A percentile compares a stretch with the other conserved stretches of the same genome.
Evolutionary conservation across 1,139 yeast species (phyloP).

Genomic region (Sugiyamaella sp.): DNA sequence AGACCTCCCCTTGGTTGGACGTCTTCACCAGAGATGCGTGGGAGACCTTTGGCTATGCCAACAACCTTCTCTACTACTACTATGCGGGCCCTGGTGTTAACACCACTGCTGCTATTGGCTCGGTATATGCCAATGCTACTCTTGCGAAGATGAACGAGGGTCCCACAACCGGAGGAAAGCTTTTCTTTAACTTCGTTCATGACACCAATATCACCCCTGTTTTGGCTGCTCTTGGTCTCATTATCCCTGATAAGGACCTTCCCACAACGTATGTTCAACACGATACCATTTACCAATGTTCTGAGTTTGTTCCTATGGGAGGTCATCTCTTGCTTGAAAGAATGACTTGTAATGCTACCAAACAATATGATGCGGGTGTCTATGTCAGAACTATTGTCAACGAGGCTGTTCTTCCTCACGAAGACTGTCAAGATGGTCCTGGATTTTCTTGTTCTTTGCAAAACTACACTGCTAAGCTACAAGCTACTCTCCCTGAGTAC

Average conservation of each 20-base stretch:
- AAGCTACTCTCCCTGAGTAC: slow-evolving; percentile 27
- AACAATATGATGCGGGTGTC: slow-evolving; percentile 30
- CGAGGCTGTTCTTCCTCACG: slow-evolving; percentile 62
- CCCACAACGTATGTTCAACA: slow-evolving; percentile 49
- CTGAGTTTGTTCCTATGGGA: slow-evolving; percentile 59
- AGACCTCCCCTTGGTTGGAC: slow-evolving; percentile 56
- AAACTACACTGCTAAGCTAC: slow-evolving; percentile 41
- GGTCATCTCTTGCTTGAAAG: slow-evolving; percentile 58
- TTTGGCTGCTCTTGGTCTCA: slow-evolving; percentile 55
- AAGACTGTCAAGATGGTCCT: slow-evolving; percentile 58
- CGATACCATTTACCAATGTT: slow-evolving; percentile 52
- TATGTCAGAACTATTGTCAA: slow-evolving; percentile 59
- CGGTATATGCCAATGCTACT: slow-evolving; percentile 55
- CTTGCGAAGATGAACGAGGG: slow-evolving; percentile 47
- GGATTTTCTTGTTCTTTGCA: slow-evolving; percentile 59
- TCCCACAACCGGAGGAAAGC: slow-evolving; percentile 43
- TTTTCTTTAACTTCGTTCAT: slow-evolving; percentile 56
- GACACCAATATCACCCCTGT: slow-evolving; percentile 53
- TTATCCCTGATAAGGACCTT: slow-evolving; percentile 48
- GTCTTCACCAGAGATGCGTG: slow-evolving; percentile 60
- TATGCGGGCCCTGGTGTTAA: slow-evolving; percentile 57
- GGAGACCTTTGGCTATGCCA: slow-evolving; percentile 50
- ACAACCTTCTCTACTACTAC: slow-evolving; percentile 53
- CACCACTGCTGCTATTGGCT: slow-evolving; percentile 50
- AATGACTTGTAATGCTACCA: slow-evolving; percentile 45